A percentile compares a stretch with the other conserved stretches of the same genome.
phyloP scores from a whole-genome alignment of 257 asterid genomes.

The Ilex asprella region DNA sequence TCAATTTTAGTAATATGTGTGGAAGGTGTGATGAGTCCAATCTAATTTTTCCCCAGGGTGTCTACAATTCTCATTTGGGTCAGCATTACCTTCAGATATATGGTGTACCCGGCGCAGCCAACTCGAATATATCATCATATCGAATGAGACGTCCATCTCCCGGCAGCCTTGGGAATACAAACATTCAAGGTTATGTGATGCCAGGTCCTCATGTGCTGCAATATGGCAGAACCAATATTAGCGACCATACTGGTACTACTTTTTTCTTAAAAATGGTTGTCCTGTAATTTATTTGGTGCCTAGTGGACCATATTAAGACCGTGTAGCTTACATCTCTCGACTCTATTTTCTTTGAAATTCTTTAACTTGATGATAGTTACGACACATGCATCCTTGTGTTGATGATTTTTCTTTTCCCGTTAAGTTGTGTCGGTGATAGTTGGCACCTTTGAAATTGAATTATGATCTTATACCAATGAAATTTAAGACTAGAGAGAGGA shows the following conservation, averaged over 20 bases:
- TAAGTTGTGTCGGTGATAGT: too few relatives aligned
- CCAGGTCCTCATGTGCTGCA: conserved; percentile 18
- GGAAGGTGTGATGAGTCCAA: neutral
- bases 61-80: neutral
- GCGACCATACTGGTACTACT: conserved; percentile 19
- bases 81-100: conserved; percentile 12
- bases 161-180: conserved; percentile 10
- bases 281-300: too few relatives aligned
- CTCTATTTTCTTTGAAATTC: too few relatives aligned
- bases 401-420: too few relatives aligned
- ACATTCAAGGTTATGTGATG: conserved; percentile 16
- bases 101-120: conserved; percentile 9
- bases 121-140: conserved; percentile 15
- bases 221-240: conserved; percentile 15
- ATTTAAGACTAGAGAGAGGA: too few relatives aligned
- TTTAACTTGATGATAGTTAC: too few relatives aligned
- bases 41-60: neutral
- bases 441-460: too few relatives aligned
- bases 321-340: too few relatives aligned
- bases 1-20: neutral
- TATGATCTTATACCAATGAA: too few relatives aligned
- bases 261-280: neutral
- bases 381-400: too few relatives aligned
- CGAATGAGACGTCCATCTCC: conserved; percentile 16
- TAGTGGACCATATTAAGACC: too few relatives aligned